Base-by-base conservation (phyloP, 148 eudicot species). In the Rhododendron molle region DNA sequence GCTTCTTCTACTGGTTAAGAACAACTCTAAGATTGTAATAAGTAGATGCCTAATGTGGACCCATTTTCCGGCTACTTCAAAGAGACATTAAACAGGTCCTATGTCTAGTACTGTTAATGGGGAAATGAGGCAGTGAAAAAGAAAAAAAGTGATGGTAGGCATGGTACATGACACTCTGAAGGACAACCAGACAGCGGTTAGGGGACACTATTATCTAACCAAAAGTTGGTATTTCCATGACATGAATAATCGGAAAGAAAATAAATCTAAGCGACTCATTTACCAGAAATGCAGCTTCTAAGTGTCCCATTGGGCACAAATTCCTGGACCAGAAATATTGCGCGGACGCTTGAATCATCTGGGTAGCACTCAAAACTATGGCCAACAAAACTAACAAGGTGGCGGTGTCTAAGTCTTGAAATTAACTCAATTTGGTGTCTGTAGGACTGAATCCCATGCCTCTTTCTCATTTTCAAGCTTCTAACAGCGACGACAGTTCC, bases 331-430 rank as follows among this genome's bases (percentile, higher is more conserved):
- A 95, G 90, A 87, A 83, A 90, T 80, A 94, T 89, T 83, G 79
- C 86, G 88, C 83, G 89, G 23, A 94, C 91, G 50, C 81, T 91
- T 43, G 95, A 89, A 86, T 92, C 97, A 32, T 95, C 97, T 77
- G 67, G 88, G 84, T 90, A 56, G 87, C 90, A 93, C 91, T 95
- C 93, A 80, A 95, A 93, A 89, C 95, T 93, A 82, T 95, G 97
- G 78, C 98, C 97, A 30, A 95, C 86, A 69, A 95, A 88, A 87
- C 97, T 93, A 78, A 92, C 95, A 84, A 95, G 85, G 87, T 94
- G 89, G 69, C 79, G 38, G 84, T 95, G 96, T 83, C 97, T 93
- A 14, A 95, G 95, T 85, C 94, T 95, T n/a, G 97, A 90, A 44
- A 92, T 85, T 28, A 92, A 88, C 90, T 93, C 97, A 79, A 95